These are phyloP conservation scores for Camellia sinensis DNA, from an alignment of 148 eudicot species.

Conservation along the genomic window DNA sequence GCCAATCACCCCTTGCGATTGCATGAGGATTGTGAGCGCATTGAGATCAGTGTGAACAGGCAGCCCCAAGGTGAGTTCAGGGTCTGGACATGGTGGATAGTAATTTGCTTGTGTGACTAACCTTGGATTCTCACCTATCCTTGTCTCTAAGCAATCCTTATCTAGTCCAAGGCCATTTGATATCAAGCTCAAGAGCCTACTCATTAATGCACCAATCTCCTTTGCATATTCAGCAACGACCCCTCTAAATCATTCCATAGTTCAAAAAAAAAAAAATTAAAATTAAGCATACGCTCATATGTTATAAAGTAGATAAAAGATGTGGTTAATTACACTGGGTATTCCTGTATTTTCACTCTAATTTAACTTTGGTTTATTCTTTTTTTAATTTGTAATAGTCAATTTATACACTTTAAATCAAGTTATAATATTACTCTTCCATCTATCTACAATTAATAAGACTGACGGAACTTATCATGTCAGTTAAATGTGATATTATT, in stretches of 20 bases:
- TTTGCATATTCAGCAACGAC: slow-evolving; percentile 12
- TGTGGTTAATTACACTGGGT: too few relatives aligned
- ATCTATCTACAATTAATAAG: too few relatives aligned
- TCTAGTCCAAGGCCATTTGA: slow-evolving; percentile 8
- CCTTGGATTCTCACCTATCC: slow-evolving; percentile 1
- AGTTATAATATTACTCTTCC: too few relatives aligned
- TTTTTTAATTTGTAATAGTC: too few relatives aligned
- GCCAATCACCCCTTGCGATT: slow-evolving; percentile 25
- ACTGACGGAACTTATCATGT: too few relatives aligned
- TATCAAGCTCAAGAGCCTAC: slow-evolving; percentile 6
- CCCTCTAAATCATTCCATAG: neutral
- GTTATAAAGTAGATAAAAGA: too few relatives aligned
- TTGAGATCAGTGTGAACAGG: slow-evolving; percentile 27
- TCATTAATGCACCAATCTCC: slow-evolving; percentile 5
- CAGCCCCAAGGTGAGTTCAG: slow-evolving; percentile 28
- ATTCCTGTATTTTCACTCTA: too few relatives aligned
- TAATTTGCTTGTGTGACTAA: slow-evolving; percentile 34
- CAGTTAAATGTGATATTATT: too few relatives aligned
- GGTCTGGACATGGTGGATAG: slow-evolving; percentile 43
- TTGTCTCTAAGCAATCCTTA: neutral
- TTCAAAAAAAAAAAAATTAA: neutral
- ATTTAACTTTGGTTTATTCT: too few relatives aligned
- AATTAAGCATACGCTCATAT: neutral
- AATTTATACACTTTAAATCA: too few relatives aligned
- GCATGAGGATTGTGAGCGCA: slow-evolving; percentile 28